Evolutionary conservation across 495 filamentous ascomycete species (phyloP), one percentile per base, ranked within the genome.

Genomic region (Tetracladium setigerum): DNA sequence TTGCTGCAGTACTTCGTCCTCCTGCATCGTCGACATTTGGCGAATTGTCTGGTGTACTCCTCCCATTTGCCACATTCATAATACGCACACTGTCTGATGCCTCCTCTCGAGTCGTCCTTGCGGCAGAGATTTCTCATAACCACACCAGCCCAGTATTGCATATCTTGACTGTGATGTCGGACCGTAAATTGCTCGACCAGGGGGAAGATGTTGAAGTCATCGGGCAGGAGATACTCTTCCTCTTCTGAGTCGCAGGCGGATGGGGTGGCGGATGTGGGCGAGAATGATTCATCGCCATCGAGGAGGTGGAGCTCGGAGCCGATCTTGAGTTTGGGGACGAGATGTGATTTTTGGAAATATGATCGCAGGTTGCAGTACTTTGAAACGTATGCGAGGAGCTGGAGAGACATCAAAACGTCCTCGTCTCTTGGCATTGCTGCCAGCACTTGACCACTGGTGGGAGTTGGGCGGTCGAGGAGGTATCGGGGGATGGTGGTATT

Each of bases 1-100:
- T 98, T 98, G 77, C 89, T 95, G 82, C 92, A 98, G 69, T 98
- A 98, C 63, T 98, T 98, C 53, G 92, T 98, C 51, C 92, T 83
- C 53, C 92, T 83, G 68, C 92, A 98, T 40, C 92, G 82, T 36
- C 92, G 84, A 68, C 92, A 98, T 64, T 98, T 98, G 55, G 92
- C 92, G 64, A 97, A 98, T 61, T 97, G 91, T 36, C 92, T 78
- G 44, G 91, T 88, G 65, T 74, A 95, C 66, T 95, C 83, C 59
- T 98, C 92, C 92, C 92, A 97, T 64, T 91, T 92, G 43, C 92
- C 92, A 61, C 92, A 98, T 66, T 95, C 82, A 68, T 91, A 98
- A 66, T 95, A 94, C 16, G 92, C 92, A 60, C 92, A 98, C 53
- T 98, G 92, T 38, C 92, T 78, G 56, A 97, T 96, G 46, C 91